A percentile compares a stretch with the other conserved stretches of the same genome.
Conservation (phyloP, 345 rosid species). For the Populus davidiana region DNA sequence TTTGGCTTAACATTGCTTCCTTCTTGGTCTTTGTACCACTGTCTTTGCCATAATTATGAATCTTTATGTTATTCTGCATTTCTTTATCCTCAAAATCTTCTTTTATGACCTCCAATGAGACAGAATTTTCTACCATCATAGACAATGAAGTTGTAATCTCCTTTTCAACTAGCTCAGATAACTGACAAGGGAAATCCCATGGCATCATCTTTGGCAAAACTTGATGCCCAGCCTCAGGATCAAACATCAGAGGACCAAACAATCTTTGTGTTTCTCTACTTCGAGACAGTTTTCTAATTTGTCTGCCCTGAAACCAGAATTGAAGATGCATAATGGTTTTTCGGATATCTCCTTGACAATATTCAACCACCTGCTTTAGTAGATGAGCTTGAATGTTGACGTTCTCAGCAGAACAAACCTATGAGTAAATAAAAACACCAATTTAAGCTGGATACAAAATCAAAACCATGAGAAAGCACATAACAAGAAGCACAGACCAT, state of each 20-base stretch:
- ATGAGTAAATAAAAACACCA: neutral
- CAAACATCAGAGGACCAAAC: slow-evolving; percentile 39
- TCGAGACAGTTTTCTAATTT: slow-evolving; percentile 39
- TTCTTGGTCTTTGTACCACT: slow-evolving; percentile 59
- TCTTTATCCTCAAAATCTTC: slow-evolving; percentile 40
- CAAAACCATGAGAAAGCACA: neutral
- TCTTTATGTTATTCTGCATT: slow-evolving; percentile 30
- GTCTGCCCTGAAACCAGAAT: slow-evolving; percentile 82
- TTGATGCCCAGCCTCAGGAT: slow-evolving; percentile 54
- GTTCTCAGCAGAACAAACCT: slow-evolving; percentile 82
- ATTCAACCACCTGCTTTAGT: slow-evolving; percentile 47
- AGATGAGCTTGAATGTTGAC: slow-evolving; percentile 47
- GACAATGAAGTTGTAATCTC: slow-evolving; percentile 51
- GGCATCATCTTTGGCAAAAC: slow-evolving; percentile 61
- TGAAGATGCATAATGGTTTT: slow-evolving; percentile 78
- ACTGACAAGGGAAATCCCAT: slow-evolving; percentile 66
- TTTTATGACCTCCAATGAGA: slow-evolving; percentile 33
- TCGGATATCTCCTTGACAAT: slow-evolving; percentile 69
- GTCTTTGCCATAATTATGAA: slow-evolving; percentile 34
- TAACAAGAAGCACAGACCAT: slow-evolving; percentile 41
- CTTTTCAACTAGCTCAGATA: slow-evolving; percentile 72
- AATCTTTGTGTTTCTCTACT: slow-evolving; percentile 33
- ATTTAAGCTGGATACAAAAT: neutral
- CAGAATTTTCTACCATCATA: slow-evolving; percentile 42
- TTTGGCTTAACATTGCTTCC: slow-evolving; percentile 64